Evolutionary conservation across 2,329 filamentous ascomycete species (phyloP), one percentile per base, ranked within the genome.

Genomic region (Rhexocercosporidium sp.): DNA sequence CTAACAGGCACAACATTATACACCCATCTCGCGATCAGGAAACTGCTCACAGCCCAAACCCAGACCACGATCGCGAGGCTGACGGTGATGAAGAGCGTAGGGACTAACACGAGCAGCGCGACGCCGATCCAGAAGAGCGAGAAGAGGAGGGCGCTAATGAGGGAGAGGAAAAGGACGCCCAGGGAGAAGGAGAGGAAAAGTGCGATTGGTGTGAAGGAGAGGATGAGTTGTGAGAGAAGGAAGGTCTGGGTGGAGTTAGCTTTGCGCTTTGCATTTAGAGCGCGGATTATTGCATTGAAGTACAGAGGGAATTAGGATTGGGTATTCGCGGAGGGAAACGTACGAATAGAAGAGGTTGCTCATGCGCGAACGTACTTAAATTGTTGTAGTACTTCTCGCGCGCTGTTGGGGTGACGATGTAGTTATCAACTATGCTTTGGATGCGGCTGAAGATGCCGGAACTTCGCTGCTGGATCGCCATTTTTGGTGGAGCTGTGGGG

Each of bases 301-400:
- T 37, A 20, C 39, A 25, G 25, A 49, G 51, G 54, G 7, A 18
- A 39, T 46, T 7, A 22, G 44, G 41, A 44, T 44, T 44, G n/a
- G 9, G n/a, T 44, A 16, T n/a, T 20, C 1, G 41, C 7, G 41
- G 41, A 44, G 57, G 27, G 22, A 34, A 53, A 78, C 89, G 25
- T 82, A 93, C 91, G 64, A 91, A 88, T 51, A 94, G 81, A 69
- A 93, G 81, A 2, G 93, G 93, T 65, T 90, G 89, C 59, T 84
- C 81, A 6, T 83, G 78, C 18, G 89, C 87, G 74, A 92, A 90
- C 5, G 80, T 76, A 41, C 82, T 81, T 31, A 86, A 78, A 53
- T 81, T 82, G 18, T 85, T 81, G 72, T 88, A 83, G 49, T 86
- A 82, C 65, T 83, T 82, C 69, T 87, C 83, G 59, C 91, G 85